These are phyloP conservation scores for Leucocoprinus birnbaumii DNA, from an alignment of 768 basidiomycete genomes.

Conservation along the genomic window DNA sequence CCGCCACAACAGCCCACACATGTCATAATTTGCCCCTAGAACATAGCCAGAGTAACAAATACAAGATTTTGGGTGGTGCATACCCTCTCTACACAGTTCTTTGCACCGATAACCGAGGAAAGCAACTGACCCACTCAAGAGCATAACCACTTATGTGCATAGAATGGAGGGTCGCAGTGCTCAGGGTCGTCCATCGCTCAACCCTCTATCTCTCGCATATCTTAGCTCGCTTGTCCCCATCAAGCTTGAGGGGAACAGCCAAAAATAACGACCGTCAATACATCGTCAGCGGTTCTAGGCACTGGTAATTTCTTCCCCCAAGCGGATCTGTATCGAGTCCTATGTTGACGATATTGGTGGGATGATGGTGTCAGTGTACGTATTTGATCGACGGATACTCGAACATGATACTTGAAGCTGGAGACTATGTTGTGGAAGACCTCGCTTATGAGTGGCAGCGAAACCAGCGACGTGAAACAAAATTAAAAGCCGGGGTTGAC, in stretches of 20 bases:
- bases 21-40: background rate
- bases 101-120: constrained; percentile 6
- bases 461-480: background rate
- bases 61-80: background rate
- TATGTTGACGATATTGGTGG: no score
- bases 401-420: no score
- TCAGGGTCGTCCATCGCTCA: background rate
- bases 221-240: no score
- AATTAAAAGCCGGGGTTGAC: constrained; percentile 9
- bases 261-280: background rate
- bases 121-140: background rate
- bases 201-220: no score
- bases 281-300: background rate
- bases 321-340: no score
- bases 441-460: no score
- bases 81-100: background rate
- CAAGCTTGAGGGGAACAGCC: no score
- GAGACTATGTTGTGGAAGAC: no score
- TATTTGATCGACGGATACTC: no score
- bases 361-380: no score
- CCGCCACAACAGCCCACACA: background rate
- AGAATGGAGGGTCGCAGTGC: constrained; percentile 1
- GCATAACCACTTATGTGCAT: background rate
- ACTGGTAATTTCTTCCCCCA: no score
- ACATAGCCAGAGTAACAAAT: background rate